Base-by-base conservation (phyloP, 805 yeast genomes). In the Millerozyma miso region DNA sequence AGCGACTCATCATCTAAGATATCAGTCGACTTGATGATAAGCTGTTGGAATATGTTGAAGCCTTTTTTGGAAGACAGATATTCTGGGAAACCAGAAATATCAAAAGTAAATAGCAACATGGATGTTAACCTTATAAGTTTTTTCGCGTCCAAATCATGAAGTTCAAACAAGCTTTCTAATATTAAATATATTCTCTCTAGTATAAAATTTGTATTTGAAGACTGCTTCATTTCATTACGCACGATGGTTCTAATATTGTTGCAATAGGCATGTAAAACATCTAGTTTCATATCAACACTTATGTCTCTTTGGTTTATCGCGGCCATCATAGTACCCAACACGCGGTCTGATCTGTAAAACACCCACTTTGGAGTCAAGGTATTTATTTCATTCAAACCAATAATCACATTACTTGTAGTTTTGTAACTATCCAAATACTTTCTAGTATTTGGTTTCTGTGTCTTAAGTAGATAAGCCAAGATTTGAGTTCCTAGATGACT, bases 291-390 rank as follows among this genome's bases (percentile, higher is more conserved):
- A 4, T 59, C 65, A 3, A 48, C 19, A n/a, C 41, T 14, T 4
- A 68, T 36, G 6, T 46, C 42, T 3, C 51, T 46, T 60, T 59
- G 62, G 33, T 50, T 49, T 39, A 65, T 57, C 1, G 57, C 52
- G 4, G 58, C 31, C 1, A 50, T 48, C 5, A 67, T 29, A 17
- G 52, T 47, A 20, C 60, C 63, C 39, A 67, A 42, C 1, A 69
- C 50, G 41, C 55, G 54, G 26, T 65, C 69, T 38, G 60, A 60
- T 32, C 63, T 58, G 2, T 53, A 36, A 39, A 50, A 59, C 2
- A 63, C 56, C 76, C 76, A 70, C 41, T 60, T 53, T 2, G 64
- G 48, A 17, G 60, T 56, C 19, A 70, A 33, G 0, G 71, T 51
- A 37, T 55, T 52, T 6, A 70, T 55, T 31, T 70, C 74, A 13